Percentiles rank a stretch among this genome's conserved stretches.
Conservation (phyloP, 805 yeast genomes). For the Saccharomyces jurei region DNA sequence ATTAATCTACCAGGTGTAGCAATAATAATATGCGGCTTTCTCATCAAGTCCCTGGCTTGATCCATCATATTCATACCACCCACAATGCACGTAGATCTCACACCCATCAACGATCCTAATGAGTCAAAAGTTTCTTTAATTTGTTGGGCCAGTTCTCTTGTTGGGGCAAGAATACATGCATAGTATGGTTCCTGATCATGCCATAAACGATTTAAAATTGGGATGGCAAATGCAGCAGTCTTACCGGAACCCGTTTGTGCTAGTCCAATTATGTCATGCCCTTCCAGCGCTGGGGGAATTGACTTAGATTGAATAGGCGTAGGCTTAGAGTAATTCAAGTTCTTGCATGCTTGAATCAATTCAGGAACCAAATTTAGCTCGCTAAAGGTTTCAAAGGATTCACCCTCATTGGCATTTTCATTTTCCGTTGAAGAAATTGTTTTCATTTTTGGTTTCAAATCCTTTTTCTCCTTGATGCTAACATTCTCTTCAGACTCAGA, state of each 20-base stretch:
- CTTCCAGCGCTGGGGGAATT: slow-evolving; percentile 83
- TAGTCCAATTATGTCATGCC: slow-evolving; percentile 87
- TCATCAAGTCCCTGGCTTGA: slow-evolving; percentile 87
- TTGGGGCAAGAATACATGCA: slow-evolving; percentile 82
- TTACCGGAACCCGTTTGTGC: slow-evolving; percentile 98
- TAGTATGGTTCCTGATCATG: slow-evolving; percentile 80
- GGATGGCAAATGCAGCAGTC: slow-evolving; percentile 97
- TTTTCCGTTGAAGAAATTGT: slow-evolving; percentile 2
- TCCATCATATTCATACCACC: slow-evolving; percentile 99
- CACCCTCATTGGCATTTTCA: slow-evolving; percentile 12
- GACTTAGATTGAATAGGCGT: slow-evolving; percentile 92
- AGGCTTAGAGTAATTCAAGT: slow-evolving; percentile 69
- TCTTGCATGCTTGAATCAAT: slow-evolving; percentile 68
- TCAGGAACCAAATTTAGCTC: slow-evolving; percentile 68
- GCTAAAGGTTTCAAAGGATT: slow-evolving; percentile 36
- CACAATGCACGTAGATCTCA: slow-evolving; percentile 80
- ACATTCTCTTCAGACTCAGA: slow-evolving; percentile 6
- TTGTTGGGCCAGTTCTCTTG: slow-evolving; percentile 78
- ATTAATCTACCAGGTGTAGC: slow-evolving; percentile 93
- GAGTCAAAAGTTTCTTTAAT: slow-evolving; percentile 95
- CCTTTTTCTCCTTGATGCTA: slow-evolving; percentile 1
- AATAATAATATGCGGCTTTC: slow-evolving; percentile 88
- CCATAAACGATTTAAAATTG: slow-evolving; percentile 86
- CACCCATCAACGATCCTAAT: slow-evolving; percentile 83
- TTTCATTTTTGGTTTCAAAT: neutral